Percentiles rank a stretch among this genome's conserved stretches.
These are phyloP conservation scores for Berberis vulgaris DNA, from an alignment of 164 flowering plant species.

Conservation along the genomic window DNA sequence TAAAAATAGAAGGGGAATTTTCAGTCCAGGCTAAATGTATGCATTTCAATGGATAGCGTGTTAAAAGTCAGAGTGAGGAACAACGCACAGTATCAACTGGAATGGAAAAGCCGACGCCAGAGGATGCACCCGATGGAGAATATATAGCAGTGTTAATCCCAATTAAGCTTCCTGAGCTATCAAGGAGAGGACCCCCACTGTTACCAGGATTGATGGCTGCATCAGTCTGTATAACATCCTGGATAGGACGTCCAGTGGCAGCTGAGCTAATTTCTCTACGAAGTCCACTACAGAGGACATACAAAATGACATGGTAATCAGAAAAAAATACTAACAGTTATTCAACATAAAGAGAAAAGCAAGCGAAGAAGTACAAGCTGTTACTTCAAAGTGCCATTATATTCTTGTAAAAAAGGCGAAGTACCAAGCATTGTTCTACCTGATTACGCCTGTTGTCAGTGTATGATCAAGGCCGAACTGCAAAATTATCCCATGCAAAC, in stretches of 20 bases:
- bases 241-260: slow-evolving; percentile 96
- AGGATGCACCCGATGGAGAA: slow-evolving; percentile 96
- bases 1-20: not conserved
- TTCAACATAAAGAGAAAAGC: not conserved
- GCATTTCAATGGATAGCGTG: not conserved
- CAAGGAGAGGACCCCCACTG: slow-evolving; percentile 98
- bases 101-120: slow-evolving; percentile 97
- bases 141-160: slow-evolving; percentile 96
- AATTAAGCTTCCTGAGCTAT: slow-evolving; percentile 87
- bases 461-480: slow-evolving; percentile 99
- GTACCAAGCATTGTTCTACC: slow-evolving; percentile 27
- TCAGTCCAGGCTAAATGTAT: not conserved
- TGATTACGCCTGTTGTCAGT: slow-evolving; percentile 96
- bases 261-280: slow-evolving; percentile 95
- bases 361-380: not conserved
- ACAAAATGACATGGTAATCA: not conserved
- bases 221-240: slow-evolving; percentile 96
- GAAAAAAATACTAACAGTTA: too few species aligned
- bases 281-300: slow-evolving; percentile 58
- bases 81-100: slow-evolving; percentile 87
- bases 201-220: slow-evolving; percentile 98
- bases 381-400: not conserved
- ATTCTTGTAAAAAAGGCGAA: not conserved
- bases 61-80: slow-evolving; percentile 1
- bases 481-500: slow-evolving; percentile 12